Evolutionary conservation across 1,139 yeast genomes (phyloP), one percentile per base, ranked within the genome.

Genomic region (Blastobotrys indianensis): DNA sequence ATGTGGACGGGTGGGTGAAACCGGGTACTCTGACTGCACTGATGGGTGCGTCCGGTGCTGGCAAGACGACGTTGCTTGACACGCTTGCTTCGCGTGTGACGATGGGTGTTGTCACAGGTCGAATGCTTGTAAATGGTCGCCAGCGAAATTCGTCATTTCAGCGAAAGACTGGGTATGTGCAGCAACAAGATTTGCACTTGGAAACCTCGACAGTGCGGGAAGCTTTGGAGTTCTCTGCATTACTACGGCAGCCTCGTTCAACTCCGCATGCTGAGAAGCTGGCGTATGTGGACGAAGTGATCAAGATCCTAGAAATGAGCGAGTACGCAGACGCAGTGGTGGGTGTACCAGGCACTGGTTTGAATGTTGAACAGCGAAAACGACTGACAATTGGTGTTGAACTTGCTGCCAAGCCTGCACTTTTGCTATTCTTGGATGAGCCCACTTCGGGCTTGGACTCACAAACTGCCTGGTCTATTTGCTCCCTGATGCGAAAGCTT

Each of bases 381-480:
- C 78, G 94, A 63, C 72, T 85, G 56, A 83, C 94, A 15, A 81
- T 84, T 61, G 90, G 95, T 54, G 94, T 87, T 49, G 95, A 87
- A 61, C 70, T 87, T 50, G 94, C 87, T 37, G 95, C 95, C 25
- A 85, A 84, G 63, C 95, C 96, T 4, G 81, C 82, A 54, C 71
- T 87, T 48, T 69, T 87, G 51, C 70, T 87, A 47, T 87, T 87
- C 66, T 74, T 87, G 60, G 96, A 87, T 68, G 96, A 87, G 64
- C 96, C 96, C 8, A 87, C 96, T 20, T 86, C 95, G 6, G 96
- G 96, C 61, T 73, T 87, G 55, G 95, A 87, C 63, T 85, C 95
- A 16, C 95, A 86, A 66, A 83, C 95, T 47, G 94, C 95, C 7
- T 85, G 94, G 94, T 79, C 92, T 17, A 79, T 84, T 58, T 80